Evolutionary conservation across 805 yeast species (phyloP).

Genomic region (Wickerhamomyces queroliae): DNA sequence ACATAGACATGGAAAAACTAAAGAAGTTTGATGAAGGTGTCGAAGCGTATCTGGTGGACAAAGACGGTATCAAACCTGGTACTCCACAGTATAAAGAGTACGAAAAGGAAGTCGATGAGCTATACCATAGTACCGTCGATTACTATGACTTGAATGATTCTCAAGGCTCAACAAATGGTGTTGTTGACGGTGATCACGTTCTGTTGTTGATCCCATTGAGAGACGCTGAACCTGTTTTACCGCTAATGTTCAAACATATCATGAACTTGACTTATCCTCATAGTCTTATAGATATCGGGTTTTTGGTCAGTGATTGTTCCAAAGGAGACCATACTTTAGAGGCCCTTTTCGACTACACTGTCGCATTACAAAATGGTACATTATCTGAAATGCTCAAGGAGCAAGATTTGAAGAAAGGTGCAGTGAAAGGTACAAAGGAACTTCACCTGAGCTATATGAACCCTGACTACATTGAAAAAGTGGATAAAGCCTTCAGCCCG

Average conservation of each 20-base stretch:
- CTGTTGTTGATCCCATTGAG: conserved; percentile 70
- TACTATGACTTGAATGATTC: conserved; percentile 56
- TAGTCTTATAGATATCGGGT: conserved; percentile 70
- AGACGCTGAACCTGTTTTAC: conserved; percentile 71
- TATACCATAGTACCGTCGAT: conserved; percentile 44
- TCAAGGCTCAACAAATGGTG: conserved; percentile 47
- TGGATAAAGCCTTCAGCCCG: conserved; percentile 53
- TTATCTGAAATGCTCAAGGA: conserved; percentile 40
- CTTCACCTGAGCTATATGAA: conserved; percentile 70
- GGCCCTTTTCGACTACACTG: conserved; percentile 56
- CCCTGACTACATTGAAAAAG: conserved; percentile 48
- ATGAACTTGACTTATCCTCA: conserved; percentile 87
- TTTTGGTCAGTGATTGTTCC: conserved; percentile 76
- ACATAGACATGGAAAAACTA: conserved; percentile 26
- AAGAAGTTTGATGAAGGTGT: conserved; percentile 33
- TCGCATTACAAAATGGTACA: conserved; percentile 67
- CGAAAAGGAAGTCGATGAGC: conserved; percentile 29
- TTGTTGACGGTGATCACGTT: conserved; percentile 51
- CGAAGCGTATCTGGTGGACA: conserved; percentile 28
- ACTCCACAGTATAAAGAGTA: conserved; percentile 18
- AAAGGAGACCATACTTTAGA: conserved; percentile 60
- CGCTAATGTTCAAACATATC: conserved; percentile 77
- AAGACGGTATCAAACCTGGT: conserved; percentile 26
- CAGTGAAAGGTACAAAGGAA: conserved; percentile 50
- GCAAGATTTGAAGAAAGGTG: conserved; percentile 30